Evolutionary conservation across 2,329 filamentous ascomycete species (phyloP).

Genomic region (Phialocephala sp.): DNA sequence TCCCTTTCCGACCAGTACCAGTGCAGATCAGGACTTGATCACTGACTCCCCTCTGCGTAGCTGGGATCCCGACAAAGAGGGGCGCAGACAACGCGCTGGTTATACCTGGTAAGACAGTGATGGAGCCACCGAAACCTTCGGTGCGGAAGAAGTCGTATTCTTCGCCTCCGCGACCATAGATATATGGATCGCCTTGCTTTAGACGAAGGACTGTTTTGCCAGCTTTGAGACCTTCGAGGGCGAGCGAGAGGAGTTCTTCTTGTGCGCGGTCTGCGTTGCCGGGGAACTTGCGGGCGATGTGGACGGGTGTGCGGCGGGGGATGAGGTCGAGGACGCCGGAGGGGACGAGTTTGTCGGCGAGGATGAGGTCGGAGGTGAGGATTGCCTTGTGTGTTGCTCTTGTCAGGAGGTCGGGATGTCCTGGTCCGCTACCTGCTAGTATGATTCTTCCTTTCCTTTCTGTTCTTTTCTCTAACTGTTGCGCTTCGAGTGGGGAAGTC

Average conservation of each 20-base stretch:
- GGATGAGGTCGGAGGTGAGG: constrained; percentile 74
- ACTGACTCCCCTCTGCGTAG: constrained; percentile 86
- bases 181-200: constrained; percentile 96
- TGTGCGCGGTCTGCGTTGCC: constrained; percentile 95
- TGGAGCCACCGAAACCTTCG: constrained; percentile 68
- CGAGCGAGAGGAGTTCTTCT: constrained; percentile 82
- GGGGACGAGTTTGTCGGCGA: constrained; percentile 87
- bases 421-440: constrained; percentile 89
- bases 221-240: constrained; percentile 68
- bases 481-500: constrained; percentile 39
- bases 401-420: constrained; percentile 90
- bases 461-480: constrained; percentile 38
- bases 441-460: constrained; percentile 73
- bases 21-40: constrained; percentile 98
- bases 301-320: constrained; percentile 84
- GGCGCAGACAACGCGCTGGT: constrained; percentile 88
- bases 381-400: constrained; percentile 80
- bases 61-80: constrained; percentile 84
- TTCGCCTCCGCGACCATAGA: constrained; percentile 94
- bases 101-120: constrained; percentile 83
- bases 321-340: constrained; percentile 86
- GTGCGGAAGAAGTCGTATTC: constrained; percentile 84
- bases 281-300: constrained; percentile 96
- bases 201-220: constrained; percentile 86
- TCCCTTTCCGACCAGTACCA: constrained; percentile 90